Percentiles rank a stretch among this genome's conserved stretches.
These are phyloP conservation scores for Lophiostoma macrostomum DNA, from an alignment of 495 filamentous ascomycete species.

Conservation along the genomic window DNA sequence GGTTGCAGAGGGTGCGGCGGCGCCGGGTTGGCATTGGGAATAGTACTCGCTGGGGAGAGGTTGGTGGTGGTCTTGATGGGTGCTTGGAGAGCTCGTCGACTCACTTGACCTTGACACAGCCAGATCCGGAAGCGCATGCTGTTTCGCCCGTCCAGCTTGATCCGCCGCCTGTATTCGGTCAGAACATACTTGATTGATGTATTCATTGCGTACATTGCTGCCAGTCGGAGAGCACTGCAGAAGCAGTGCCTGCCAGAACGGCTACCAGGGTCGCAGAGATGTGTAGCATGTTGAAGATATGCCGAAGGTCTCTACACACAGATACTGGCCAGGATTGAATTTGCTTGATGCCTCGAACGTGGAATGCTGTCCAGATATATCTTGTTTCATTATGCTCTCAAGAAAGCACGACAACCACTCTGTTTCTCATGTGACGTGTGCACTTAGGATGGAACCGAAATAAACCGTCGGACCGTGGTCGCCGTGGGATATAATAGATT, in stretches of 20 bases:
- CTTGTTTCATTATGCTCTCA: too few relatives aligned
- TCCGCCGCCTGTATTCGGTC: conserved; percentile 18
- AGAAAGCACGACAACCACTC: background rate
- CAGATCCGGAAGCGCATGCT: conserved; percentile 6
- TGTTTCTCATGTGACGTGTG: conserved; percentile 9
- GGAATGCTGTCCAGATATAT: too few relatives aligned
- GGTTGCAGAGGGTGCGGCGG: conserved; percentile 15
- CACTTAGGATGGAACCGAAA: too few relatives aligned
- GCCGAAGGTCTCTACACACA: background rate
- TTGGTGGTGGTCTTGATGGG: background rate
- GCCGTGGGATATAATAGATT: conserved; percentile 16
- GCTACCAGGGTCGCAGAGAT: conserved; percentile 11
- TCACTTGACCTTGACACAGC: conserved; percentile 31
- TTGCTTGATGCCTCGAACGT: too few relatives aligned
- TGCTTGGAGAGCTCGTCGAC: background rate
- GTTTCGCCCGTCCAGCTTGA: conserved; percentile 12
- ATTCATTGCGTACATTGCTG: conserved; percentile 22
- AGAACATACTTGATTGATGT: background rate
- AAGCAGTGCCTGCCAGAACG: conserved; percentile 18
- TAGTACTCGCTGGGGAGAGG: conserved; percentile 31
- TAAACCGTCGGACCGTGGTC: conserved; percentile 31
- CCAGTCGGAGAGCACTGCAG: conserved; percentile 13
- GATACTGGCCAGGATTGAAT: too few relatives aligned
- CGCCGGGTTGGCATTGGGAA: conserved; percentile 39
- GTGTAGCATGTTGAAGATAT: conserved; percentile 12